phyloP scores from a whole-genome alignment of 768 basidiomycete species.

The Mycena rebaudengoi region DNA sequence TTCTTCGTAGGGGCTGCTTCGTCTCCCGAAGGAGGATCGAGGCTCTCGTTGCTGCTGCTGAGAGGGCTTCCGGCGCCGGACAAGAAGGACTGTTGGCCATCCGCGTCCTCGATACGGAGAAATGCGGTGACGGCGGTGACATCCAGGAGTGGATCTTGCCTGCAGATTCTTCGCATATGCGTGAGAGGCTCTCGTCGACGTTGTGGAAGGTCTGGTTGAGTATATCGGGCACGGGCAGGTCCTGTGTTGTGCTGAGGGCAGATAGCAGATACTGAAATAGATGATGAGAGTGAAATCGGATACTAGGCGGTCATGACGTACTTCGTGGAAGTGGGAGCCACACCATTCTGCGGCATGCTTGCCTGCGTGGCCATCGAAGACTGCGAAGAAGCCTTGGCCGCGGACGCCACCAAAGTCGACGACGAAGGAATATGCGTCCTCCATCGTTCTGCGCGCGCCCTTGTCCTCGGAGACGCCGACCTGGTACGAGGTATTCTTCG shows the following conservation, averaged over 20 bases:
- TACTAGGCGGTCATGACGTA: conserved; percentile 38
- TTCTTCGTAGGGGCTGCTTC: conserved; percentile 47
- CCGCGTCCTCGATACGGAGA: conserved; percentile 86
- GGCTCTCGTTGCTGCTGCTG: conserved; percentile 53
- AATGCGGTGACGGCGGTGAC: conserved; percentile 97
- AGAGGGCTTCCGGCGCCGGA: no score
- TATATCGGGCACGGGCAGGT: conserved; percentile 83
- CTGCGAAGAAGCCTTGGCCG: conserved; percentile 97
- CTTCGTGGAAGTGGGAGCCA: conserved; percentile 94
- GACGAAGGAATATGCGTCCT: conserved; percentile 96
- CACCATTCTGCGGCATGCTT: conserved; percentile 99
- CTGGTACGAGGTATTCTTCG: conserved; percentile 69
- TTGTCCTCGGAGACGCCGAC: conserved; percentile 87
- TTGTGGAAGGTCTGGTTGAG: conserved; percentile 95
- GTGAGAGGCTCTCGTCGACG: conserved; percentile 86
- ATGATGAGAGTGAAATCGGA: not conserved
- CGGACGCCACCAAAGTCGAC: conserved; percentile 91
- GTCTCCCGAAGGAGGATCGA: conserved; percentile 44
- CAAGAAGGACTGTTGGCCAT: conserved; percentile 78
- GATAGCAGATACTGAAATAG: conserved; percentile 63
- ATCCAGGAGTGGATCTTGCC: conserved; percentile 96
- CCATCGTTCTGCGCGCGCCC: conserved; percentile 93
- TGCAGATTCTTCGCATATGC: conserved; percentile 84
- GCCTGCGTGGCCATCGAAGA: conserved; percentile 98
- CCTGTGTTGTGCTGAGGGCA: conserved; percentile 61